Conservation (phyloP, 1,139 yeast genomes). For the Geotrichum histeridarum region DNA sequence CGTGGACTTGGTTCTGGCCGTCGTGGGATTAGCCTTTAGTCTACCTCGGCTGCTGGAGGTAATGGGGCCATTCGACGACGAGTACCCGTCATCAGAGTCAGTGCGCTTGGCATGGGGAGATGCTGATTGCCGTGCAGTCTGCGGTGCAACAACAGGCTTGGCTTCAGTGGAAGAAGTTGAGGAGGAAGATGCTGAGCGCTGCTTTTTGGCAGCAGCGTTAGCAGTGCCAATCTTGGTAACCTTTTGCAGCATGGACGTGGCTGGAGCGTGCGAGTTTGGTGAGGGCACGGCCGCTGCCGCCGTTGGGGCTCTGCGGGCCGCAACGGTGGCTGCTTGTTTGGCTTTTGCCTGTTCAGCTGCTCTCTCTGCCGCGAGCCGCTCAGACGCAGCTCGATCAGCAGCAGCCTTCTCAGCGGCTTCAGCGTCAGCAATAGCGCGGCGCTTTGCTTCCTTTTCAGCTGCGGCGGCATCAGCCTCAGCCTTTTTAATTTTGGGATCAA, state of each 20-base stretch:
- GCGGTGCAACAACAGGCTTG: neutral
- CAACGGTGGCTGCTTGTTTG: conserved; percentile 5
- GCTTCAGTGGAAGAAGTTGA: neutral
- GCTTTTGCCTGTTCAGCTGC: conserved; percentile 11
- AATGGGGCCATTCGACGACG: conserved; percentile 2
- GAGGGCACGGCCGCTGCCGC: neutral
- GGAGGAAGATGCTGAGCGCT: conserved; percentile 5
- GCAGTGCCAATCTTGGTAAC: conserved; percentile 6
- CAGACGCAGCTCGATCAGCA: conserved; percentile 12
- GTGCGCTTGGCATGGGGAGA: neutral
- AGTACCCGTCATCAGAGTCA: conserved; percentile 1
- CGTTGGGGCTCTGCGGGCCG: neutral
- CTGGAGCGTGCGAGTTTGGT: neutral
- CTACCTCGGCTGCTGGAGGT: conserved; percentile 4
- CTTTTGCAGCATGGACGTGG: conserved; percentile 12
- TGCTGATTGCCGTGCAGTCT: neutral
- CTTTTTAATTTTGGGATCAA: conserved; percentile 32
- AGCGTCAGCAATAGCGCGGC: conserved; percentile 10
- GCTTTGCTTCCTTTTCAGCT: conserved; percentile 15
- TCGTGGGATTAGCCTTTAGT: neutral
- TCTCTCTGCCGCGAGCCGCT: conserved; percentile 10
- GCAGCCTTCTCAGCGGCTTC: conserved; percentile 16
- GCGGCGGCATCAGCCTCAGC: conserved; percentile 17
- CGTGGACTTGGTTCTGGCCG: conserved; percentile 1
- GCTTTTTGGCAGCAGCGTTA: neutral